phyloP scores from a whole-genome alignment of 164 flowering plant species.

The Santalum album region DNA sequence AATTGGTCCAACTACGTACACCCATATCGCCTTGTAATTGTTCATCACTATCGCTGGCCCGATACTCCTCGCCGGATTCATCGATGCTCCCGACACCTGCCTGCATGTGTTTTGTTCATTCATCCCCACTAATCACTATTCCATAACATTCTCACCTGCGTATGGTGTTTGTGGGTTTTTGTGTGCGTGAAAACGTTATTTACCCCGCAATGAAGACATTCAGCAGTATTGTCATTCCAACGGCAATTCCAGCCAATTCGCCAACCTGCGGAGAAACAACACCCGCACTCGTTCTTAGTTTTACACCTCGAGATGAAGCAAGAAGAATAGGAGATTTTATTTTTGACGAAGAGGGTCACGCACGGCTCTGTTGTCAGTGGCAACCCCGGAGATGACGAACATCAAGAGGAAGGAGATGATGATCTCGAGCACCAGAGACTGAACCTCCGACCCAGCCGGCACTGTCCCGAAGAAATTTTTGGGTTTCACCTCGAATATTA shows the following conservation, averaged over 20 bases:
- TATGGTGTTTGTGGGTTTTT: too few species aligned
- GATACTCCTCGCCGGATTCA: conserved; percentile 63
- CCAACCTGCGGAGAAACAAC: conserved; percentile 41
- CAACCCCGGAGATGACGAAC: neutral
- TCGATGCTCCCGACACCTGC: conserved; percentile 53
- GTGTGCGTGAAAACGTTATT: neutral
- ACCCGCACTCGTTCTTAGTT: too few species aligned
- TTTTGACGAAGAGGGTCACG: neutral
- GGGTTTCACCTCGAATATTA: neutral
- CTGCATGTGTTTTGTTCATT: conserved; percentile 15
- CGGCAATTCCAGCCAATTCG: conserved; percentile 53
- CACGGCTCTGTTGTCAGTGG: neutral
- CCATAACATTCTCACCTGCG: too few species aligned
- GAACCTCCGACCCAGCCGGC: neutral
- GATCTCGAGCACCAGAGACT: neutral
- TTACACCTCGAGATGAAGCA: too few species aligned
- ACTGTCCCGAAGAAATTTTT: neutral
- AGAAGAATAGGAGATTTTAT: too few species aligned
- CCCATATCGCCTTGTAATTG: conserved; percentile 33
- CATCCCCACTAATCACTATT: too few species aligned
- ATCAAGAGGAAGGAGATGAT: conserved; percentile 1
- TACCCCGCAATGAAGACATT: conserved; percentile 69
- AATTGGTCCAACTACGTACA: conserved; percentile 40
- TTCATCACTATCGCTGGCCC: conserved; percentile 49
- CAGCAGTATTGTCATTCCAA: conserved; percentile 58